Evolutionary conservation across 2,329 filamentous ascomycete species (phyloP).

Genomic region (Sporothrix mexicana): DNA sequence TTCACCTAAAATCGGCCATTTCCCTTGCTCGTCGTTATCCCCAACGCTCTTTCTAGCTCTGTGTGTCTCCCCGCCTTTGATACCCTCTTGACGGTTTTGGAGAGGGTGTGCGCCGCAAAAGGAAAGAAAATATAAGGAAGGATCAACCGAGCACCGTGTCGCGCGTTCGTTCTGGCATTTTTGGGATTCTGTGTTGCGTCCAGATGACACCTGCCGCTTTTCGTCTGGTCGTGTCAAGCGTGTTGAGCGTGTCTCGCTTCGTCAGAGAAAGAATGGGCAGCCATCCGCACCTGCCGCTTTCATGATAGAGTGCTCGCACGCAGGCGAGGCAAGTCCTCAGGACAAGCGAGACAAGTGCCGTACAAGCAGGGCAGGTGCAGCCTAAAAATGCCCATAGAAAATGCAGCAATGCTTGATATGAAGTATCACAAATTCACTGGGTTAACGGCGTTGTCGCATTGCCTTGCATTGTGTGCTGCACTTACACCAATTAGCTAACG

Average conservation of each 20-base stretch:
- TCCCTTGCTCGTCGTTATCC: background rate
- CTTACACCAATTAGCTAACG: background rate
- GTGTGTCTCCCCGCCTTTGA: background rate
- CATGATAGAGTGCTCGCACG: constrained; percentile 1
- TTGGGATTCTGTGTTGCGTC: background rate
- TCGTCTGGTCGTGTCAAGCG: background rate
- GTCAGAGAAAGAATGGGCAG: background rate
- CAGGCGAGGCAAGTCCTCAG: constrained; percentile 2
- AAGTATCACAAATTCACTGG: background rate
- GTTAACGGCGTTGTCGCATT: background rate
- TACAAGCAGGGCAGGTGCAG: background rate
- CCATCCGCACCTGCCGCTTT: constrained; percentile 16
- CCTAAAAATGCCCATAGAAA: background rate
- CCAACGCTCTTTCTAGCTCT: background rate
- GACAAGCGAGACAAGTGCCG: background rate
- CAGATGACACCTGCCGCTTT: background rate
- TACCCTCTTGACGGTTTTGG: constrained; percentile 6
- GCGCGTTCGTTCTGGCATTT: background rate
- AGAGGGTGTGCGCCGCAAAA: background rate
- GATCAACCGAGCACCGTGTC: constrained; percentile 5
- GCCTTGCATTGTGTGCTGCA: background rate
- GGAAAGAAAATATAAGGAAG: constrained; percentile 6
- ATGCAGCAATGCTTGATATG: background rate
- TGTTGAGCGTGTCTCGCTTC: constrained; percentile 1
- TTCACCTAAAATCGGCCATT: background rate